Evolutionary conservation across 345 rosid species (phyloP).

Genomic region (Lepidium sativum): DNA sequence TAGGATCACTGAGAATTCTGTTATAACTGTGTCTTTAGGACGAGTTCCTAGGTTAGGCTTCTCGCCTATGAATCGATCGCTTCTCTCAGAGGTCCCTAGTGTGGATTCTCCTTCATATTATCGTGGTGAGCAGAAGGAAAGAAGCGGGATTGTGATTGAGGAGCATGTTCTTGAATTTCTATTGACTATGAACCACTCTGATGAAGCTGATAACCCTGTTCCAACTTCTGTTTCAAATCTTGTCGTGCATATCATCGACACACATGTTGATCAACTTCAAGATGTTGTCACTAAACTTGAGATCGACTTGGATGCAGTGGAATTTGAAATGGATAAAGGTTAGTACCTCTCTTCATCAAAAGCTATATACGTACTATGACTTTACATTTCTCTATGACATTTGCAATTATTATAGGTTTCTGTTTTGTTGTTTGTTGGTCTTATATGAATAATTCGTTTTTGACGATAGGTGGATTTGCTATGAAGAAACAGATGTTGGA

Average conservation of each 20-base stretch:
- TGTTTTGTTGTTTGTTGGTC: neutral
- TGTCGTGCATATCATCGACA: conserved; percentile 78
- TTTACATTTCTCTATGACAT: neutral
- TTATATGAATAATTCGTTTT: neutral
- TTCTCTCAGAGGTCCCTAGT: conserved; percentile 85
- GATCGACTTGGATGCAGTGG: conserved; percentile 83
- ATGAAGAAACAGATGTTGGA: conserved; percentile 90
- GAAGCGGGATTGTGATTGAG: conserved; percentile 68
- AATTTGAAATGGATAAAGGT: conserved; percentile 93
- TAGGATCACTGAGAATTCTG: conserved; percentile 81
- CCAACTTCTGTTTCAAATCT: conserved; percentile 83
- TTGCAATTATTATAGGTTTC: neutral
- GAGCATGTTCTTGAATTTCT: conserved; percentile 97
- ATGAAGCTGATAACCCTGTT: conserved; percentile 97
- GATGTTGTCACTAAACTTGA: conserved; percentile 82
- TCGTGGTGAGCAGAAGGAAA: conserved; percentile 46
- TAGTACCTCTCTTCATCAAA: conserved; percentile 12
- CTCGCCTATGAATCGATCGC: conserved; percentile 71
- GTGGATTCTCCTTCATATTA: conserved; percentile 49
- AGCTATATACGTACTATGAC: neutral
- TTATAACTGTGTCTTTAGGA: conserved; percentile 86
- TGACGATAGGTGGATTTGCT: conserved; percentile 61
- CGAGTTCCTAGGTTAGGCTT: conserved; percentile 88
- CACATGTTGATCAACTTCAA: conserved; percentile 91
- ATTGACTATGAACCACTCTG: conserved; percentile 93